A percentile compares a stretch with the other conserved stretches of the same genome.
phyloP scores from a whole-genome alignment of 345 rosid species.

The Punica granatum region DNA sequence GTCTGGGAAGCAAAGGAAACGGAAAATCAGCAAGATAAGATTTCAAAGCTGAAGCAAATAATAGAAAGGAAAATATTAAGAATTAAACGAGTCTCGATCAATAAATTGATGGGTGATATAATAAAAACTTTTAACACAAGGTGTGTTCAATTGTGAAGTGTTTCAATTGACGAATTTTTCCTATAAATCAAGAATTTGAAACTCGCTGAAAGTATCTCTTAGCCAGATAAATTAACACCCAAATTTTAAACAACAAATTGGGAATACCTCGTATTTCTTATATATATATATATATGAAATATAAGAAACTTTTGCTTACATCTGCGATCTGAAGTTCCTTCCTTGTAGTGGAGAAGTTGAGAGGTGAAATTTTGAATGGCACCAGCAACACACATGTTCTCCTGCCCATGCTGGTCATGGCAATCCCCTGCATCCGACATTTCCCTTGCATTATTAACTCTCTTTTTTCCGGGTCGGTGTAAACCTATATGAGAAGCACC shows the following conservation, averaged over 20 bases:
- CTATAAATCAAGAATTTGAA: too few species aligned
- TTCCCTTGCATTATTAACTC: not conserved
- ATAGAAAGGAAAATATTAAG: not conserved
- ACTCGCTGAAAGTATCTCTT: too few species aligned
- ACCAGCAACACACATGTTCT: constrained; percentile 76
- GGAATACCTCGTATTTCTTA: too few species aligned
- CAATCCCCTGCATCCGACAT: constrained; percentile 63
- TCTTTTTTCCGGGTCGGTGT: too few species aligned
- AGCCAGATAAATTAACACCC: too few species aligned
- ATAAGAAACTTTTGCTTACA: constrained; percentile 25
- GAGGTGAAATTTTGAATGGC: constrained; percentile 84
- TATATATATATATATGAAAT: not conserved
- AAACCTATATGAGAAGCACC: too few species aligned
- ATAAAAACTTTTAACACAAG: too few species aligned
- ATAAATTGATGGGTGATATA: not conserved
- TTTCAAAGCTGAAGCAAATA: not conserved
- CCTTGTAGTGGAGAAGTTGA: constrained; percentile 77
- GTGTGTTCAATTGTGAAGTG: too few species aligned
- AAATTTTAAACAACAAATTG: too few species aligned
- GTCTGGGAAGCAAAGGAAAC: constrained; percentile 31
- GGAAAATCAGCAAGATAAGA: not conserved
- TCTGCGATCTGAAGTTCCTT: constrained; percentile 81
- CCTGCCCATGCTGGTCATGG: constrained; percentile 46
- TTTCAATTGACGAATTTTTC: too few species aligned
- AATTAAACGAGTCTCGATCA: too few species aligned